Percentiles rank a stretch among this genome's conserved stretches.
phyloP scores from a whole-genome alignment of 805 yeast species.

The Kodamaea hsintzibuensis region DNA sequence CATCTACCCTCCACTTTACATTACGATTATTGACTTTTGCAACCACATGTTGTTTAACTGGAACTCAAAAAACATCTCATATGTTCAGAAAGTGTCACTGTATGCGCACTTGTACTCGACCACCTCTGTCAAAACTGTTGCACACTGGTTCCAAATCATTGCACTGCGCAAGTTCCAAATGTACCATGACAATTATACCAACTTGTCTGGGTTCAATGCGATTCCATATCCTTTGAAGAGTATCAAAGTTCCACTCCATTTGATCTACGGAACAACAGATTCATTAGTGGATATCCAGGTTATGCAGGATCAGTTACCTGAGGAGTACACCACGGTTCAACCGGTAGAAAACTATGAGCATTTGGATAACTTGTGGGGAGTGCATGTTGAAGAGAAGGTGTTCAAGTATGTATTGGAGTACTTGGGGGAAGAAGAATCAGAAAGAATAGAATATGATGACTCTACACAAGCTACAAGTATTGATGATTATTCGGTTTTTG shows the following conservation, averaged over 20 bases:
- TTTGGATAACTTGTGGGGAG: conserved; percentile 88
- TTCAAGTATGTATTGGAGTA: conserved; percentile 31
- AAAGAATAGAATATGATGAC: not conserved
- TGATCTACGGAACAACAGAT: conserved; percentile 79
- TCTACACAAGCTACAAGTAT: not conserved
- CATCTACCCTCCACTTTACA: conserved; percentile 75
- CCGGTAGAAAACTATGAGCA: conserved; percentile 80
- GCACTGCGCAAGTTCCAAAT: conserved; percentile 76
- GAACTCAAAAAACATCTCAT: conserved; percentile 69
- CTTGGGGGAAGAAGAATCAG: conserved; percentile 12
- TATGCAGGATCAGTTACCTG: conserved; percentile 69
- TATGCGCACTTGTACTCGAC: conserved; percentile 89
- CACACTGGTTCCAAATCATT: conserved; percentile 55
- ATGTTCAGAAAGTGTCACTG: conserved; percentile 72
- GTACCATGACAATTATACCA: conserved; percentile 63
- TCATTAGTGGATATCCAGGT: conserved; percentile 84
- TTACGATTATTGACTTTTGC: conserved; percentile 68
- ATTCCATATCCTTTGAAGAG: conserved; percentile 41
- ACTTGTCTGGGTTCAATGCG: conserved; percentile 31
- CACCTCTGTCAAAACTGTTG: conserved; percentile 56
- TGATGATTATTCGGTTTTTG: not conserved
- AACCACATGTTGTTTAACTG: conserved; percentile 75
- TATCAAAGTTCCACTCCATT: conserved; percentile 62
- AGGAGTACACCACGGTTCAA: conserved; percentile 45
- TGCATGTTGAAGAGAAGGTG: conserved; percentile 47